Conservation (phyloP, 2,329 filamentous ascomycete genomes). For the Nothophaeocryptopus gaeumannii region DNA sequence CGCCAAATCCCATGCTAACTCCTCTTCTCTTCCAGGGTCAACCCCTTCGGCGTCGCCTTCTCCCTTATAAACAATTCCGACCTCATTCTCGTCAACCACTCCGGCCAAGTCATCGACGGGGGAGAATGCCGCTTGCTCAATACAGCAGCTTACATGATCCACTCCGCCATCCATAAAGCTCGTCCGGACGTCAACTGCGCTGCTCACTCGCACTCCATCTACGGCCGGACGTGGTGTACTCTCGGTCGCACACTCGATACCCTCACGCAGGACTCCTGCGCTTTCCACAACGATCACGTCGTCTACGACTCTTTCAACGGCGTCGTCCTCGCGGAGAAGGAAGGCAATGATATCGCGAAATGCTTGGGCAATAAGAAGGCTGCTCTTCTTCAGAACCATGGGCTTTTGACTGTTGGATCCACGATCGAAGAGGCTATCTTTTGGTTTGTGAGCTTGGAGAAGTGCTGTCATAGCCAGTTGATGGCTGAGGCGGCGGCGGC, state of each 20-base stretch:
- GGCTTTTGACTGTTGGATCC: constrained; percentile 44
- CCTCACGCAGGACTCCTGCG: constrained; percentile 45
- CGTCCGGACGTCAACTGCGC: constrained; percentile 47
- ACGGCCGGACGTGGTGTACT: constrained; percentile 44
- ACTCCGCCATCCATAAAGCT: constrained; percentile 40
- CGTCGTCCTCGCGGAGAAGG: constrained; percentile 45
- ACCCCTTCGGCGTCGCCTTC: constrained; percentile 44
- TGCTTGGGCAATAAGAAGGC: constrained; percentile 42
- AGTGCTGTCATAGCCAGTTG: constrained; percentile 42
- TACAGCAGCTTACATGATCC: constrained; percentile 48
- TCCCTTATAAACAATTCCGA: constrained; percentile 45
- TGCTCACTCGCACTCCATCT: constrained; percentile 46
- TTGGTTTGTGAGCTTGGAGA: constrained; percentile 43
- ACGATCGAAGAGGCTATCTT: constrained; percentile 42
- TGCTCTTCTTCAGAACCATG: constrained; percentile 45
- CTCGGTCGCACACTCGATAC: constrained; percentile 46
- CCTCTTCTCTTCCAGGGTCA: constrained; percentile 35
- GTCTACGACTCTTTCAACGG: constrained; percentile 48
- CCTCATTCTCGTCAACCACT: constrained; percentile 45
- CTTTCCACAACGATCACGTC: constrained; percentile 42
- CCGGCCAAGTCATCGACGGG: constrained; percentile 44
- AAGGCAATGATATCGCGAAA: constrained; percentile 45
- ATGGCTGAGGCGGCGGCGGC: constrained; percentile 59
- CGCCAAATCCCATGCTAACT: constrained; percentile 19
- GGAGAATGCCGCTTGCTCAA: constrained; percentile 42